A percentile compares a stretch with the other conserved stretches of the same genome.
Evolutionary conservation across 2,329 filamentous ascomycete genomes (phyloP).

Genomic region (Diaporthe citrichinensis): DNA sequence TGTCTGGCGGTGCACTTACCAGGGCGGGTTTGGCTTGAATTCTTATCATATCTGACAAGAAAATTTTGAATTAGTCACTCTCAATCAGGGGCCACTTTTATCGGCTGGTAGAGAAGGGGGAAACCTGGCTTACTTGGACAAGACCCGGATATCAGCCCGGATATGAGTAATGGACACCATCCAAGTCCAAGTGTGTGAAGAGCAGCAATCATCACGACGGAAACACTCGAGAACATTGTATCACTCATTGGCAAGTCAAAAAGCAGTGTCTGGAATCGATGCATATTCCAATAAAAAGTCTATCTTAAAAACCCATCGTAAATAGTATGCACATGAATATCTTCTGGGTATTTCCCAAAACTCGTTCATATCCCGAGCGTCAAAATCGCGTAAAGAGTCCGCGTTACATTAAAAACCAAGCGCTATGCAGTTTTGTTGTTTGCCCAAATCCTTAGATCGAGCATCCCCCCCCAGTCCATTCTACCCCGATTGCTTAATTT

Average conservation of each 20-base stretch:
- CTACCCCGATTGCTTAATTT: not conserved
- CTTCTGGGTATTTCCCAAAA: not conserved
- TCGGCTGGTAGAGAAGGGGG: not conserved
- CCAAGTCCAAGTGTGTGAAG: not conserved
- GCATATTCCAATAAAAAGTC: not conserved
- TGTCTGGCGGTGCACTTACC: too few species aligned
- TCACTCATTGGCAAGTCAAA: not conserved
- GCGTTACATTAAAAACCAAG: conserved; percentile 31
- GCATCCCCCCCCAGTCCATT: too few species aligned
- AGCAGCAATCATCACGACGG: not conserved
- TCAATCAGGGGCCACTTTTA: not conserved
- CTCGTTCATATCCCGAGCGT: conserved; percentile 16
- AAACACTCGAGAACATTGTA: not conserved
- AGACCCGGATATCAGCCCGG: not conserved
- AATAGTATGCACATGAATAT: conserved; percentile 31
- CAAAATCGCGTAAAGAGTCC: conserved; percentile 27
- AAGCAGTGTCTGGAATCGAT: conserved; percentile 7
- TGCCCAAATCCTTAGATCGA: not conserved
- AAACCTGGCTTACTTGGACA: not conserved
- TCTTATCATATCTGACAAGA: conserved; percentile 2
- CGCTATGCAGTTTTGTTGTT: conserved; percentile 19
- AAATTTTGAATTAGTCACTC: not conserved
- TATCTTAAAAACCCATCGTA: conserved; percentile 24
- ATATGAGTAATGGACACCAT: not conserved
- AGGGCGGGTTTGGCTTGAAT: not conserved